A percentile compares a stretch with the other conserved stretches of the same genome.
Evolutionary conservation across 1,139 yeast genomes (phyloP).

Genomic region (Taphrina populina): DNA sequence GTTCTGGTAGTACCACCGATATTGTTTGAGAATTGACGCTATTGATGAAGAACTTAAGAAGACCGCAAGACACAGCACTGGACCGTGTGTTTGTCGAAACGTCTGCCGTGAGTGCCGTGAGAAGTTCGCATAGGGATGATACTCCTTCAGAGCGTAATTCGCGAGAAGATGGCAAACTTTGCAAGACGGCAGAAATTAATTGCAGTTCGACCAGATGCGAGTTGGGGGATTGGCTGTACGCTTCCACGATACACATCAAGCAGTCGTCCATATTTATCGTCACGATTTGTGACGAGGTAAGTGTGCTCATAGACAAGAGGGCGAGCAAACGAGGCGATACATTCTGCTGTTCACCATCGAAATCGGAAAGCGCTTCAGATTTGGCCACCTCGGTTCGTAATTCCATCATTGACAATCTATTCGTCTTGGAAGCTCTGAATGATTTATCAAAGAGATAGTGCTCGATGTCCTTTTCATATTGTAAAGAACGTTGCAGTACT

Average conservation of each 20-base stretch:
- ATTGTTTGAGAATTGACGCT: background rate
- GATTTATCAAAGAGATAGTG: constrained; percentile 1
- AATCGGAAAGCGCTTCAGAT: constrained; percentile 12
- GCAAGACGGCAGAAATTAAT: background rate
- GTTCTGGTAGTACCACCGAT: too few relatives aligned
- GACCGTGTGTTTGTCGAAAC: too few relatives aligned
- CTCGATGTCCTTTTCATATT: background rate
- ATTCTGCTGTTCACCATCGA: background rate
- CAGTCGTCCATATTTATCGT: too few relatives aligned
- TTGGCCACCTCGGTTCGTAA: constrained; percentile 8
- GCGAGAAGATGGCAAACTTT: too few relatives aligned
- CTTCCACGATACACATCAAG: too few relatives aligned
- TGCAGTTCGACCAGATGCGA: background rate
- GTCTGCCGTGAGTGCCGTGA: too few relatives aligned
- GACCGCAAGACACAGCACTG: too few relatives aligned
- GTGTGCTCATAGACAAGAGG: background rate
- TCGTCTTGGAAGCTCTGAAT: constrained; percentile 3
- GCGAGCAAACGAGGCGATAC: constrained; percentile 18
- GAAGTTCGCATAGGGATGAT: too few relatives aligned
- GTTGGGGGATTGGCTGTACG: too few relatives aligned
- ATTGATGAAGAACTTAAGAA: constrained; percentile 10
- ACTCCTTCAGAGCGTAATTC: too few relatives aligned
- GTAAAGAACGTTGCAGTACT: constrained; percentile 5
- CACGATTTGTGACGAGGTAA: too few relatives aligned
- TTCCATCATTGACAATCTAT: background rate